Conservation (phyloP, 805 yeast species). For the Maudiozyma barnettii region DNA sequence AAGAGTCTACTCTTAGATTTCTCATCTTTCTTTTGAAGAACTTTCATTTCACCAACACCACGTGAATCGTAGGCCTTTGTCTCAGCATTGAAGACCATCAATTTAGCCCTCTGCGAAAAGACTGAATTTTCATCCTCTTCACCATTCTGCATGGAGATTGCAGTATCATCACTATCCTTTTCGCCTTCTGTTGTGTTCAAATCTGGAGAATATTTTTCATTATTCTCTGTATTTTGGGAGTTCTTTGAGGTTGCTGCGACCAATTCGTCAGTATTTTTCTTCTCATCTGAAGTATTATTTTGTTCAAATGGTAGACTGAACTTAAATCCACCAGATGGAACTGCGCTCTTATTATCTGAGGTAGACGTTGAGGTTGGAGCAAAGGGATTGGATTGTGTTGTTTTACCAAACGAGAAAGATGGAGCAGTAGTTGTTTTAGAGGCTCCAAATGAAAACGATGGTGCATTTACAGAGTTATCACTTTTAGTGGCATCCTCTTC, state of each 20-base stretch:
- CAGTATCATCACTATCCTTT: conserved; percentile 11
- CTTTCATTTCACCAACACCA: conserved; percentile 78
- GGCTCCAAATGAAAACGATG: conserved; percentile 15
- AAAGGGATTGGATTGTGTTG: conserved; percentile 7
- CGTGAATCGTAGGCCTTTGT: conserved; percentile 46
- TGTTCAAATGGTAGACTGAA: conserved; percentile 28
- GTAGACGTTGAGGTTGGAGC: conserved; percentile 6
- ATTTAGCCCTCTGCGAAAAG: conserved; percentile 61
- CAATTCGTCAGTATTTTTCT: conserved; percentile 2
- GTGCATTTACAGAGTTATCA: conserved; percentile 2
- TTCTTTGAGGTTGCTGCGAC: background rate
- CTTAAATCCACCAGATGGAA: conserved; percentile 28
- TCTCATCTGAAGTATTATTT: conserved; percentile 8
- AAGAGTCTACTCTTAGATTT: conserved; percentile 55
- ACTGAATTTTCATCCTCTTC: conserved; percentile 70
- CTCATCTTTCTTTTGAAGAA: conserved; percentile 52
- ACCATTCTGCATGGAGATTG: conserved; percentile 58
- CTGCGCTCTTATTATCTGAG: background rate
- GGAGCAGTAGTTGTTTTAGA: conserved; percentile 3
- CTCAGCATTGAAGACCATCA: conserved; percentile 48
- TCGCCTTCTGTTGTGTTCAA: background rate
- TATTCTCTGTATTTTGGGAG: background rate
- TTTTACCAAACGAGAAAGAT: conserved; percentile 12
- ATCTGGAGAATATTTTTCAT: background rate
- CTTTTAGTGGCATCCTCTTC: background rate